Conservation (phyloP, 1,139 yeast genomes). For the Zygoascus hellenicus region DNA sequence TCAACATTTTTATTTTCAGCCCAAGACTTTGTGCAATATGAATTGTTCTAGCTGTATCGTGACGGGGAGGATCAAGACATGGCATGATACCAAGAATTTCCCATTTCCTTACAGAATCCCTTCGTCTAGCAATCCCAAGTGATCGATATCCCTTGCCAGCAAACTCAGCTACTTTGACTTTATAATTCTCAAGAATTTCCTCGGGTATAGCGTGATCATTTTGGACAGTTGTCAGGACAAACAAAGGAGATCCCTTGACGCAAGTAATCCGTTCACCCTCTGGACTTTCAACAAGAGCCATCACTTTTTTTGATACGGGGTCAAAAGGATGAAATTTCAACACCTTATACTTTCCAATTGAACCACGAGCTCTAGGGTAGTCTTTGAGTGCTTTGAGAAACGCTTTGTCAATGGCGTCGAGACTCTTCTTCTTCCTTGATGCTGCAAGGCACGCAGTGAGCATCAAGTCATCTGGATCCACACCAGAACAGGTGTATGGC, state of each 20-base stretch:
- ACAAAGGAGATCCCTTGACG: slow-evolving; percentile 70
- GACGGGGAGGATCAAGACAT: slow-evolving; percentile 71
- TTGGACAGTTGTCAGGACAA: slow-evolving; percentile 64
- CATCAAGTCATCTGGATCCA: slow-evolving; percentile 94
- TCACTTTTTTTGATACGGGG: slow-evolving; percentile 67
- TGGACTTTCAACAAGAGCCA: slow-evolving; percentile 63
- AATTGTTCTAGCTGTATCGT: slow-evolving; percentile 65
- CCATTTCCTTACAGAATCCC: slow-evolving; percentile 44
- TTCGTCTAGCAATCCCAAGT: slow-evolving; percentile 69
- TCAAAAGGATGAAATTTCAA: slow-evolving; percentile 66
- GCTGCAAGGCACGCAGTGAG: slow-evolving; percentile 98
- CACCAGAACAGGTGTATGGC: slow-evolving; percentile 99
- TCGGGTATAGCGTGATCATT: slow-evolving; percentile 62
- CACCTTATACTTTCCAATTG: slow-evolving; percentile 61
- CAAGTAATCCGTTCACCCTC: slow-evolving; percentile 61
- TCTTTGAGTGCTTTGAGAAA: slow-evolving; percentile 75
- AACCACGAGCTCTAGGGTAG: slow-evolving; percentile 54
- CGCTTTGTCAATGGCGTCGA: slow-evolving; percentile 97
- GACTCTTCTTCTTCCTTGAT: slow-evolving; percentile 97
- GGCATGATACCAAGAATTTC: slow-evolving; percentile 70
- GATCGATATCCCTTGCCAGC: slow-evolving; percentile 73
- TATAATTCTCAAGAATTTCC: slow-evolving; percentile 57
- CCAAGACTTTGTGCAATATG: slow-evolving; percentile 61
- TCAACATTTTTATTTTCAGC: slow-evolving; percentile 63
- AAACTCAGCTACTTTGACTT: slow-evolving; percentile 65